Evolutionary conservation across 2,329 filamentous ascomycete species (phyloP).

Genomic region (Phialophora tarda): DNA sequence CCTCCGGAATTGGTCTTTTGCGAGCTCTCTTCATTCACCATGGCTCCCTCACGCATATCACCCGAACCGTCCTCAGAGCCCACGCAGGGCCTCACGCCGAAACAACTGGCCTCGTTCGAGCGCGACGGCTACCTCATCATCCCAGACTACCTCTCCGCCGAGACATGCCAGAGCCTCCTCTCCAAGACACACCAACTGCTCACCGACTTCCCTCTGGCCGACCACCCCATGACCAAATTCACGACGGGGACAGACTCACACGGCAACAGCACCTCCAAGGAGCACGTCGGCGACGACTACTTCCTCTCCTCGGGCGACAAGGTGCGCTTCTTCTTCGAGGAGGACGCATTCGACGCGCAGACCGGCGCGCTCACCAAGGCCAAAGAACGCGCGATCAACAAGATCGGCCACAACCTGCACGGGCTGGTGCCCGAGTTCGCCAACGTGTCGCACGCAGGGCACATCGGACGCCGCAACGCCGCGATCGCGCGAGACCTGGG

Average conservation of each 20-base stretch:
- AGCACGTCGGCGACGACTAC: constrained; percentile 91
- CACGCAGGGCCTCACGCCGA: constrained; percentile 34
- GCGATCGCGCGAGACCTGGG: constrained; percentile 73
- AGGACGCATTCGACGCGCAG: constrained; percentile 76
- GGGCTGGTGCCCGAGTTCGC: constrained; percentile 70
- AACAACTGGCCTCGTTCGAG: constrained; percentile 54
- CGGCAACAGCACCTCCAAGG: constrained; percentile 50
- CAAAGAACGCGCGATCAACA: constrained; percentile 85
- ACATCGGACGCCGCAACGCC: constrained; percentile 53
- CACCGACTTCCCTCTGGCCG: constrained; percentile 73
- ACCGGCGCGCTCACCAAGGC: constrained; percentile 72
- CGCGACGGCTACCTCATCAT: constrained; percentile 90
- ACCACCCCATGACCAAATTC: constrained; percentile 93
- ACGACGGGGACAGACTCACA: constrained; percentile 74
- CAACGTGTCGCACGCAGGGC: constrained; percentile 56
- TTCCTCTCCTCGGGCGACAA: constrained; percentile 91
- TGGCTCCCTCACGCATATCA: constrained; percentile 34
- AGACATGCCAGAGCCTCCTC: constrained; percentile 63
- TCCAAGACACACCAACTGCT: constrained; percentile 77
- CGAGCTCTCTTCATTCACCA: neutral
- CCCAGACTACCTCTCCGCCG: constrained; percentile 68
- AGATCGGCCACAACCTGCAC: constrained; percentile 82
- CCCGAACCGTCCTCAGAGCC: constrained; percentile 26
- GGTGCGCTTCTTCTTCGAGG: constrained; percentile 95
- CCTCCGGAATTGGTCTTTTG: too few relatives aligned